These are phyloP conservation scores for Asterochloris sp. DNA, from an alignment of 139 green algal genomes.

Conservation along the genomic window DNA sequence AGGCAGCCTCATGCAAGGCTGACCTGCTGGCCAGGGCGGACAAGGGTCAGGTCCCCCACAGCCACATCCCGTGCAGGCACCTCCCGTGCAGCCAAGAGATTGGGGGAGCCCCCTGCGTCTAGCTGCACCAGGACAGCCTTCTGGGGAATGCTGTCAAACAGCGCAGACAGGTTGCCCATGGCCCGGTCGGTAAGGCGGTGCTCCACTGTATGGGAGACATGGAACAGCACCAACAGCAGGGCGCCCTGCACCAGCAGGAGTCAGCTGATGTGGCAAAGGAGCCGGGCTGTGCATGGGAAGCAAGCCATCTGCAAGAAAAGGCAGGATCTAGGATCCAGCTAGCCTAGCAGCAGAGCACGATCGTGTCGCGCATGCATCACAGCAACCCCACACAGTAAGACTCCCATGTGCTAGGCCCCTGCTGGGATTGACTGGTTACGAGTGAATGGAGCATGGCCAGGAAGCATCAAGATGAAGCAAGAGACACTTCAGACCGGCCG, in stretches of 20 bases:
- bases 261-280: no score
- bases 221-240: slow-evolving; percentile 82
- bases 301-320: no score
- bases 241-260: slow-evolving; percentile 57
- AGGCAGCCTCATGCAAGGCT: not conserved
- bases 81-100: slow-evolving; percentile 5
- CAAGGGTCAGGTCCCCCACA: slow-evolving; percentile 60
- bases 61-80: slow-evolving; percentile 38
- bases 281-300: no score
- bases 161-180: slow-evolving; percentile 51
- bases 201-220: slow-evolving; percentile 65
- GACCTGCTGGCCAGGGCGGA: slow-evolving; percentile 74
- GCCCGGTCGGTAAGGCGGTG: slow-evolving; percentile 57
- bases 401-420: no score
- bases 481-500: no score
- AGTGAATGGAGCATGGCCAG: no score
- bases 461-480: no score
- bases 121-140: slow-evolving; percentile 52
- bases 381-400: no score
- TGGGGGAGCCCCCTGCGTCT: slow-evolving; percentile 17
- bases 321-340: no score
- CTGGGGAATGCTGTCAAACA: slow-evolving; percentile 61
- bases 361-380: no score
- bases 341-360: no score
- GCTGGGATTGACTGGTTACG: no score